phyloP scores from a whole-genome alignment of 331 rosid species.

The Ulmus americana region DNA sequence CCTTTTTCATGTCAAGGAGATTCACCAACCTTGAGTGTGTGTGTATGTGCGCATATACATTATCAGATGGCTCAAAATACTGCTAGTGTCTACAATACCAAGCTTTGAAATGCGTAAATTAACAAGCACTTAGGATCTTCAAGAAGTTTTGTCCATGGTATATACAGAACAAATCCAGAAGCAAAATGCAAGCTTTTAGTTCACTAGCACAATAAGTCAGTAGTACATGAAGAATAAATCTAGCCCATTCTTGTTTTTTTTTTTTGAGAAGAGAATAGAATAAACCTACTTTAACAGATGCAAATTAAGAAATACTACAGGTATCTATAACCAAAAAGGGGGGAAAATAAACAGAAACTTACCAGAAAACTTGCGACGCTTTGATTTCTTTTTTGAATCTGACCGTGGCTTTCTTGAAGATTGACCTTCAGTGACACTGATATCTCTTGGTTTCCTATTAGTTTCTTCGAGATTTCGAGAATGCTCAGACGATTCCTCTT shows the following conservation, averaged over 20 bases:
- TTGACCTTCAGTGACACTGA: conserved; percentile 25
- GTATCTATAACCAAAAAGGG: background rate
- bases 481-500: conserved; percentile 27
- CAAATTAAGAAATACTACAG: background rate
- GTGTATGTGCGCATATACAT: background rate
- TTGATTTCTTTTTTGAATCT: conserved; percentile 58
- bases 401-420: conserved; percentile 40
- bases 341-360: conserved; percentile 19
- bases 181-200: background rate
- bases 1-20: background rate
- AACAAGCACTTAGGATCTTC: background rate
- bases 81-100: background rate
- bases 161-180: conserved; percentile 1
- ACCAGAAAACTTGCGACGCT: conserved; percentile 68
- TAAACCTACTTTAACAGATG: background rate
- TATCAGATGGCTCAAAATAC: background rate
- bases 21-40: background rate
- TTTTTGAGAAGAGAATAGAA: background rate
- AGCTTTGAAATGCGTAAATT: background rate
- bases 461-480: conserved; percentile 25
- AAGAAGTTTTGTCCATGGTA: background rate
- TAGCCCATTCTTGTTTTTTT: too few species aligned
- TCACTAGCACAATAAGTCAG: background rate
- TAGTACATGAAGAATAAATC: too few species aligned
- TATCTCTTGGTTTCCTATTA: conserved; percentile 40